A percentile compares a stretch with the other conserved stretches of the same genome.
phyloP scores from a whole-genome alignment of 2,329 filamentous ascomycete species.

The Aspergillus sp. region DNA sequence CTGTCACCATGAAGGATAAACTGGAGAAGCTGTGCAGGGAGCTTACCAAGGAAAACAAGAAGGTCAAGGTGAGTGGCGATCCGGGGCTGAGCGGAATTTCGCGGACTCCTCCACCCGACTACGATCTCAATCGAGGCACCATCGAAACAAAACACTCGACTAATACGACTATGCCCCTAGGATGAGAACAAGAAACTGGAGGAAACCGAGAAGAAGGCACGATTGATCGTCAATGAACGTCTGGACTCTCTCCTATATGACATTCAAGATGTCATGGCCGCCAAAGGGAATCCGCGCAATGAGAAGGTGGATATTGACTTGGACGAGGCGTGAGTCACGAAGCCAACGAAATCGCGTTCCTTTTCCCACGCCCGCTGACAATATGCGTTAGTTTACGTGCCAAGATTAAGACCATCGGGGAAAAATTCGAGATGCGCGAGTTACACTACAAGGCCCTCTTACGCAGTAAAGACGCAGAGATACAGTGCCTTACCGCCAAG shows the following conservation, averaged over 20 bases:
- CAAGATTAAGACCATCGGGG: slow-evolving; percentile 85
- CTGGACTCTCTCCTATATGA: slow-evolving; percentile 74
- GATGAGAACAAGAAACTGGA: slow-evolving; percentile 90
- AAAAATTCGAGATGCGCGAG: slow-evolving; percentile 94
- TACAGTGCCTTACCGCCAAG: slow-evolving; percentile 82
- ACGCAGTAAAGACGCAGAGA: slow-evolving; percentile 90
- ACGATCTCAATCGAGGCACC: neutral
- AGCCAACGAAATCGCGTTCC: slow-evolving; percentile 2
- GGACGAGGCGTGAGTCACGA: slow-evolving; percentile 70
- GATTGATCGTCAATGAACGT: slow-evolving; percentile 76
- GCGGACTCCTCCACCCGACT: neutral
- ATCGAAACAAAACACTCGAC: neutral
- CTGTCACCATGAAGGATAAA: slow-evolving; percentile 86
- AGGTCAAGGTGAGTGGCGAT: slow-evolving; percentile 69
- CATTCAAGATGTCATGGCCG: slow-evolving; percentile 79
- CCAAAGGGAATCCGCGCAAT: slow-evolving; percentile 75
- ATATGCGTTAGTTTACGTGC: slow-evolving; percentile 48
- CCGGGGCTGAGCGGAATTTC: neutral
- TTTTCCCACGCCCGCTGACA: slow-evolving; percentile 11
- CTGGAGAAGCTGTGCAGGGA: slow-evolving; percentile 93
- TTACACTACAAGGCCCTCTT: slow-evolving; percentile 88
- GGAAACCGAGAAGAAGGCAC: slow-evolving; percentile 75
- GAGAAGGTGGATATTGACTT: slow-evolving; percentile 77
- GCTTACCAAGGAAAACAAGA: slow-evolving; percentile 94
- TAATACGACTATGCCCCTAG: slow-evolving; percentile 35